phyloP scores from a whole-genome alignment of 768 basidiomycete species.

The Tulasnella sp. region DNA sequence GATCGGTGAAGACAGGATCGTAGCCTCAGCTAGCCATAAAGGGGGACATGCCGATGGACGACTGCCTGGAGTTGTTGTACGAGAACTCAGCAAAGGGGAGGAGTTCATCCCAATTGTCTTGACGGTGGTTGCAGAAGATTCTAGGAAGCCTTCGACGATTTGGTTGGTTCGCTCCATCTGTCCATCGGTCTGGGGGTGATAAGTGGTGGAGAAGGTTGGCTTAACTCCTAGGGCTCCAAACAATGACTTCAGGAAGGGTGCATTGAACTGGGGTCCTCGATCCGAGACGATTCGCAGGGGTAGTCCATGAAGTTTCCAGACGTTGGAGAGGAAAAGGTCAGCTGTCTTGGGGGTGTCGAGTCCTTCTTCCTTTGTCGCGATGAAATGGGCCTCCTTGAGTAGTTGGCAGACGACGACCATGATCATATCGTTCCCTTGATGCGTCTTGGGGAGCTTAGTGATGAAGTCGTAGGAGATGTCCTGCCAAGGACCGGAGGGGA shows the following conservation, averaged over 20 bases:
- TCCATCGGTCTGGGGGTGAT: no score
- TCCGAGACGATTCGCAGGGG: neutral
- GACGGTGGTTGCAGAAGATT: neutral
- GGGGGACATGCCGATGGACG: neutral
- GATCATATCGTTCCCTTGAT: neutral
- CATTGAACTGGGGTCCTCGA: no score
- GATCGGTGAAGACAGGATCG: neutral
- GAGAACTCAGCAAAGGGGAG: neutral
- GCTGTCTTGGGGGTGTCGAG: slow-evolving; percentile 39
- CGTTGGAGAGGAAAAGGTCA: slow-evolving; percentile 41
- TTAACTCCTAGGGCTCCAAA: neutral
- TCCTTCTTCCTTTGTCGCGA: neutral
- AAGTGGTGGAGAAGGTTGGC: no score
- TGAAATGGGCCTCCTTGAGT: neutral
- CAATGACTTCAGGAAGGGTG: slow-evolving; percentile 15
- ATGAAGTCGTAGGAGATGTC: slow-evolving; percentile 32
- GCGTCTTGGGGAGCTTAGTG: no score
- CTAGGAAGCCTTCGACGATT: neutral
- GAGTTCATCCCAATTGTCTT: slow-evolving; percentile 11
- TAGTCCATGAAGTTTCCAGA: slow-evolving; percentile 35
- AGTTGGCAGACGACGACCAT: neutral
- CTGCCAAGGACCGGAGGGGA: slow-evolving; percentile 35
- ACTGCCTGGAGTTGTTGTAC: neutral
- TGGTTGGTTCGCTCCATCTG: slow-evolving; percentile 36
- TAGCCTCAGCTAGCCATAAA: neutral